Evolutionary conservation across 2,329 filamentous ascomycete species (phyloP), one percentile per base, ranked within the genome.

Genomic region (Colletotrichum eleusines): DNA sequence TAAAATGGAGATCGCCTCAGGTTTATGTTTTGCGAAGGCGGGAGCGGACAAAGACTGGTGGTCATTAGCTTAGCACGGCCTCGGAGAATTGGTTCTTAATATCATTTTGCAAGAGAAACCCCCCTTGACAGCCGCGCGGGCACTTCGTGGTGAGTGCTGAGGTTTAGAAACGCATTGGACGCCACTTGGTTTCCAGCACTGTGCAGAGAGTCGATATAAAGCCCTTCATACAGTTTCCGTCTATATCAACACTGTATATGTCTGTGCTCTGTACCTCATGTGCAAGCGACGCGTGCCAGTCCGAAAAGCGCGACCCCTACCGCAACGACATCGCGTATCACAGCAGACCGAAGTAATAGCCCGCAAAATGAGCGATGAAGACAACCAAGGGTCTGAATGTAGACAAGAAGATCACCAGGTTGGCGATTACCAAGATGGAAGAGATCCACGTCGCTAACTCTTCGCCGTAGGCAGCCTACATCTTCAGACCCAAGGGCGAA

Each of bases 401-500:
- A 63, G 51, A 38, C 80, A 84, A 55, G 80, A 85, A 62, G 84
- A 86, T 57, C 82, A 86, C 58, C 81, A 84, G 77, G 85, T 85
- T 76, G 72, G 65, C 44, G 8, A 18, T 20, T 23, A 1, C 35
- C 18, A 35, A 4, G 9, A 46, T 9, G 5, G 31, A 18, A 11
- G 5, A 18, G 23, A 12, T 2, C 11, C 5, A 18, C 5, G 20
- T 26, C 35, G 50, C 48, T 69, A 31, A 72, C n/a, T 18, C n/a
- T 54, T 33, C 51, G 14, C 60, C 44, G 9, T 76, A 92, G 89
- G 85, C 86, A 57, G 88, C 89, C 66, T 92, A 90, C 77, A 81
- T 92, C 73, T 92, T 91, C 78, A 84, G 86, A 70, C 86, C 89
- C 69, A 79, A 84, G 54, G 80, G 83, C 38, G 80, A 77, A 62